Conservation (phyloP, 73 alveolate genomes). For the Paraurostyla sp. region DNA sequence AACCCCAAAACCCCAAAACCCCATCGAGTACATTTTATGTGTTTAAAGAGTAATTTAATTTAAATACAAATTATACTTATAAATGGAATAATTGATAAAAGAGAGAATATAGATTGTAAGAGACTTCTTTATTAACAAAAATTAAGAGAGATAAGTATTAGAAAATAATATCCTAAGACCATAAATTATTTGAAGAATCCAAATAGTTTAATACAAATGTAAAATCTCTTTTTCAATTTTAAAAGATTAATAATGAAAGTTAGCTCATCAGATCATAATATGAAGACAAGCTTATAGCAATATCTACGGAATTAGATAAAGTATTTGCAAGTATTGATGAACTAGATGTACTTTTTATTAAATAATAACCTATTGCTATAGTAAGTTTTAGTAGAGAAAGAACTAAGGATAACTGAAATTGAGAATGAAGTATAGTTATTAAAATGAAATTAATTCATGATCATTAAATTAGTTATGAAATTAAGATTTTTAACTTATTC, state of each 20-base stretch:
- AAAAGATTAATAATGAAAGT: not conserved
- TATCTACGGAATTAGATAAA: not conserved
- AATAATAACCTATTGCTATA: no score
- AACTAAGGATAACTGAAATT: not conserved
- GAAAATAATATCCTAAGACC: not conserved
- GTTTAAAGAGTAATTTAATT: no score
- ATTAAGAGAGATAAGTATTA: not conserved
- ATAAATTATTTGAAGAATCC: not conserved
- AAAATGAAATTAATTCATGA: not conserved
- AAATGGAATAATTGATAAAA: constrained; percentile 16
- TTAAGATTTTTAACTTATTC: not conserved
- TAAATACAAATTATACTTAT: no score
- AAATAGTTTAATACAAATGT: not conserved
- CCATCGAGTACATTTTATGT: no score
- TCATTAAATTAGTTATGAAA: not conserved
- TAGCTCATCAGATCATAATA: constrained; percentile 27
- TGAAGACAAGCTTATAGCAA: constrained; percentile 5
- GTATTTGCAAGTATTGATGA: not conserved
- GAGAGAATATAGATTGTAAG: constrained; percentile 22
- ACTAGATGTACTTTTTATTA: not conserved
- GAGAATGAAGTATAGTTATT: not conserved
- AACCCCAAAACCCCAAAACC: no score
- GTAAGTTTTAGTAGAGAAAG: not conserved
- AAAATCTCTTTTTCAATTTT: not conserved
- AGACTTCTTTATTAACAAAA: not conserved